Evolutionary conservation across 1,284 basidiomycete genomes (phyloP), one percentile per base, ranked within the genome.

Genomic region (Erythrobasidium hasegawianum): DNA sequence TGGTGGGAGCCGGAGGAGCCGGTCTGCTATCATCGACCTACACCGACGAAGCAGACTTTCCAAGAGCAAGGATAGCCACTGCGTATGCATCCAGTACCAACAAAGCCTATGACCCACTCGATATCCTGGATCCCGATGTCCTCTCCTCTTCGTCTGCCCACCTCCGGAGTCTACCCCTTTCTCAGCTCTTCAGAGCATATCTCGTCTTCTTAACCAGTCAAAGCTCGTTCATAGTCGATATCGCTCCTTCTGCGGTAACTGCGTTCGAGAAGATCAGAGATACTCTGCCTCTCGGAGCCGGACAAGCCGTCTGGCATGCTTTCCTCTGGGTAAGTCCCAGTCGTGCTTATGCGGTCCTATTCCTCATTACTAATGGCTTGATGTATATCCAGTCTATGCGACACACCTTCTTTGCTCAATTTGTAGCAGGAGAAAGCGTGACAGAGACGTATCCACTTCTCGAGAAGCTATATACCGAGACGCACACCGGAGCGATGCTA

Each of bases 391-490:
- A 73, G 72, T 62, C 64, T 16, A 70, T 74, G 64, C 59, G 73
- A 41, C 53, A 69, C 47, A 74, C 74, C 5, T 75, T 73, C 64
- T 75, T 72, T 57, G 53, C 47, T 8, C 69, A 73, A 18, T 75
- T 72, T 40, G 72, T 70, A 11, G 74, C 72, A 0, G 74, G 72
- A 7, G 70, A 70, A 45, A 60, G 71, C 2, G 70, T 71, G 1
- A 59, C 70, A 0, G 71, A 70, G n/a, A 72, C 70, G 29, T 59
- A 59, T 2, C 59, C 67, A 1, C 24, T 71, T 14, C 68, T 74
- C 59, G 33, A 70, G 40, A 41, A 47, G 1, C 61, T 71, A 57
- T 47, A 47, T 14, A 24, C 7, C n/a, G n/a, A 47, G 22, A 47
- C 16, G 4, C 52, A 67, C 64, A 0, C 40, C 61, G 72, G 72